phyloP scores from a whole-genome alignment of 2,329 filamentous ascomycete species.

The Colletotrichum endophyticum region DNA sequence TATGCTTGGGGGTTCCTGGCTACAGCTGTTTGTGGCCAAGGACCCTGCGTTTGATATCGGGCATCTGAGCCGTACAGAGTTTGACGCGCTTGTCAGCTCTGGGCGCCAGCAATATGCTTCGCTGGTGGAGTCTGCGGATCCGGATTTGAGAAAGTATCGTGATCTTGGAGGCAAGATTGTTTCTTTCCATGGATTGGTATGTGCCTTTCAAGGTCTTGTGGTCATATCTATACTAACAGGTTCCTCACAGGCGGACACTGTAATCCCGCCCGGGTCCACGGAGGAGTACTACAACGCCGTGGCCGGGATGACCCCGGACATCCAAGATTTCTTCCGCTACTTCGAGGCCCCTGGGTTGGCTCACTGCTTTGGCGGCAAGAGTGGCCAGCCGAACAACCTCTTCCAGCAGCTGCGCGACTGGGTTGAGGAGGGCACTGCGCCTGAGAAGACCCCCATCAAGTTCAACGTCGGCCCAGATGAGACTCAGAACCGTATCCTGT shows the following conservation, averaged over 20 bases:
- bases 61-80: neutral
- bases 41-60: neutral
- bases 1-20: neutral
- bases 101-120: neutral
- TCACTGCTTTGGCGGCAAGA: conserved; percentile 33
- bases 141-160: conserved; percentile 37
- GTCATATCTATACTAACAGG: conserved; percentile 23
- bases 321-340: conserved; percentile 33
- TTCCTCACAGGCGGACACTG: conserved; percentile 22
- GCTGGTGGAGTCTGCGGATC: neutral
- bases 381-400: conserved; percentile 24
- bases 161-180: conserved; percentile 44
- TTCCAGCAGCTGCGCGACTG: conserved; percentile 31
- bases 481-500: conserved; percentile 39
- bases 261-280: conserved; percentile 20
- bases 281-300: conserved; percentile 32
- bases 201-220: neutral
- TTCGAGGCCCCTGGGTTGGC: conserved; percentile 34
- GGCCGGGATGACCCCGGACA: conserved; percentile 10
- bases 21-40: conserved; percentile 1
- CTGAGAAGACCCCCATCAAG: conserved; percentile 19
- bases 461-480: neutral
- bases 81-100: neutral
- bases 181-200: conserved; percentile 36
- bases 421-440: conserved; percentile 34